Base-by-base conservation (phyloP, 495 filamentous ascomycete species). In the Xylaria grammica region DNA sequence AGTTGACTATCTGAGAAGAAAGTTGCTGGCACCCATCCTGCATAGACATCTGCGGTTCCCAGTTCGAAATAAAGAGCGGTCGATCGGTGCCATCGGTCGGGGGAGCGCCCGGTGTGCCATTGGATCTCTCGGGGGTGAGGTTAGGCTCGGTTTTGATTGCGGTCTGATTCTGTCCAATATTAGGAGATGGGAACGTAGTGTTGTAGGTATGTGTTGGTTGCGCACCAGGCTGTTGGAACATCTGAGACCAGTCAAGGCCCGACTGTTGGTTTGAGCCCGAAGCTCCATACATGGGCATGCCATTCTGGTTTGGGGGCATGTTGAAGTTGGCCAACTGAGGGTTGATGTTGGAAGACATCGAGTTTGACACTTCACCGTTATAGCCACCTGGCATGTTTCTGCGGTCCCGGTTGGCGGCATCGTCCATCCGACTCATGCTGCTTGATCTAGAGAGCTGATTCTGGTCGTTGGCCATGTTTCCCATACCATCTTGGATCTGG, bases 211-310 rank as follows among this genome's bases (percentile, higher is more conserved):
- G 79, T 64, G 61, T 63, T 63, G 42, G 62, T 66, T 86, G 83
- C 69, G 83, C 79, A 79, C 83, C 86, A 78, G 87, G 78, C 81
- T 89, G 88, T 72, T 62, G 72, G 82, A 89, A 91, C 84, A 90
- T 87, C 69, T 86, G 82, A 65, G 88, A 81, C 88, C 88, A 91
- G 75, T 91, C 88, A 78, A 87, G 73, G 68, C 73, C 69, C 63
- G 72, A 73, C 66, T 78, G 77, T 70, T 75, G 75, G 63, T 70
- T 73, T 74, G 77, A 71, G 71, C 74, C 74, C 44, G 77, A 76
- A 73, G 74, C 78, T 69, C 70, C 78, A 76, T 81, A 81, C 76
- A 82, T 79, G 32, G 77, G 80, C 77, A 83, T 78, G 58, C 82
- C 84, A 63, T 82, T 84, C 71, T 82, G 79, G 63, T 65, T 72